phyloP scores from a whole-genome alignment of 768 basidiomycete species.

The Boletales sp. region DNA sequence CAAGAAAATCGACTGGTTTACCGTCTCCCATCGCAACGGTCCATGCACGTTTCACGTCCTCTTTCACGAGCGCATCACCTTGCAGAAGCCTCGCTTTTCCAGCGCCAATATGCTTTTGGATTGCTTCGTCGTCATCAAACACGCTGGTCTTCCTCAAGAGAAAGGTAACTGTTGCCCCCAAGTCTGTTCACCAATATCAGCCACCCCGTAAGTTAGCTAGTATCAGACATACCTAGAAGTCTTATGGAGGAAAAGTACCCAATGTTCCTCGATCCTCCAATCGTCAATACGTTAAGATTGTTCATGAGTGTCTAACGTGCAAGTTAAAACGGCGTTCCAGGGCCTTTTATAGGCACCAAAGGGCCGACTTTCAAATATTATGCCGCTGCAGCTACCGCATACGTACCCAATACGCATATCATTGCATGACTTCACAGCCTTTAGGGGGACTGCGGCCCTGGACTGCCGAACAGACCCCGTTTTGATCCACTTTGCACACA shows the following conservation, averaged over 20 bases:
- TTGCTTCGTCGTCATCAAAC: conserved; percentile 51
- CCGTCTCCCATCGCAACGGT: conserved; percentile 29
- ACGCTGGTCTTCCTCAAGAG: conserved; percentile 49
- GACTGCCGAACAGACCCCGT: too few species aligned
- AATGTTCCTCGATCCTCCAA: conserved; percentile 57
- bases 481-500: too few species aligned
- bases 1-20: conserved; percentile 46
- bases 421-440: conserved; percentile 1
- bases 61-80: conserved; percentile 56
- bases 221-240: conserved; percentile 40
- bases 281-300: conserved; percentile 32
- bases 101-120: conserved; percentile 48
- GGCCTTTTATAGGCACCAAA: conserved; percentile 6
- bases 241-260: conserved; percentile 47
- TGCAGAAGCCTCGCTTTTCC: conserved; percentile 54
- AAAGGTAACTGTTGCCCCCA: conserved; percentile 60
- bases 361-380: conserved; percentile 1
- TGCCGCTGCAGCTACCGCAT: background rate
- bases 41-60: conserved; percentile 54
- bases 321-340: background rate
- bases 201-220: background rate
- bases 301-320: conserved; percentile 10
- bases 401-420: background rate
- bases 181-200: conserved; percentile 33
- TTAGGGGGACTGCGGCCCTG: too few species aligned